Conservation (phyloP, 2,329 filamentous ascomycete species). For the Fusarium paranaense region DNA sequence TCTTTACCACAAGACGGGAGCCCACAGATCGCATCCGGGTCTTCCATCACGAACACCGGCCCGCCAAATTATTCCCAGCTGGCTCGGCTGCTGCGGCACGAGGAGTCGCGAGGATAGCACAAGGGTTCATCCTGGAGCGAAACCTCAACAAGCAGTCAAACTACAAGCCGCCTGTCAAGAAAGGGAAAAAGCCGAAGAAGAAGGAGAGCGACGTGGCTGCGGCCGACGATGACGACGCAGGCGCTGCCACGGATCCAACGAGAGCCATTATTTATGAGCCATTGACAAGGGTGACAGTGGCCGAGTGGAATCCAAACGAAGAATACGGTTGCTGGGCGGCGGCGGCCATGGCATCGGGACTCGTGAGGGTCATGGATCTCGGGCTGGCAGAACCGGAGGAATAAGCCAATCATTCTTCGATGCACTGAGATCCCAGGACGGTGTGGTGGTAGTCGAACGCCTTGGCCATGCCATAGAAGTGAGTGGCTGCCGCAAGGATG, state of each 20-base stretch:
- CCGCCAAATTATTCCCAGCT: slow-evolving; percentile 45
- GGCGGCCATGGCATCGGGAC: slow-evolving; percentile 73
- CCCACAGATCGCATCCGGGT: slow-evolving; percentile 53
- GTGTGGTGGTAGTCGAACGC: slow-evolving; percentile 90
- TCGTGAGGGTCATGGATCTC: slow-evolving; percentile 75
- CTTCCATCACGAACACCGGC: slow-evolving; percentile 66
- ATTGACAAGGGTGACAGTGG: slow-evolving; percentile 69
- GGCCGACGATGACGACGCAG: slow-evolving; percentile 49
- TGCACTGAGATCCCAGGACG: slow-evolving; percentile 64
- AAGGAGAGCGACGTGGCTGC: slow-evolving; percentile 49
- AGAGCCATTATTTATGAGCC: slow-evolving; percentile 70
- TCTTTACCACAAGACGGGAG: slow-evolving; percentile 50
- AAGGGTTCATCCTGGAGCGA: slow-evolving; percentile 63
- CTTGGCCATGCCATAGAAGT: slow-evolving; percentile 83
- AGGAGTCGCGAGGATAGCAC: slow-evolving; percentile 63
- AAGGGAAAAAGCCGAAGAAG: slow-evolving; percentile 51
- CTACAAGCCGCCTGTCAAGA: slow-evolving; percentile 52
- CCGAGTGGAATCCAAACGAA: slow-evolving; percentile 77
- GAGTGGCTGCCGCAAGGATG: slow-evolving; percentile 81
- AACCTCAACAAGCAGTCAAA: slow-evolving; percentile 61
- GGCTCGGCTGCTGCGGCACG: slow-evolving; percentile 49
- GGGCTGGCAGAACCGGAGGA: slow-evolving; percentile 57
- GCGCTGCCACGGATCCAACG: slow-evolving; percentile 51
- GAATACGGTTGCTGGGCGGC: slow-evolving; percentile 76
- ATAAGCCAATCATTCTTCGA: slow-evolving; percentile 24